Evolutionary conservation across 805 yeast species (phyloP), one percentile per base, ranked within the genome.

Genomic region (Hyphopichia homilentoma): DNA sequence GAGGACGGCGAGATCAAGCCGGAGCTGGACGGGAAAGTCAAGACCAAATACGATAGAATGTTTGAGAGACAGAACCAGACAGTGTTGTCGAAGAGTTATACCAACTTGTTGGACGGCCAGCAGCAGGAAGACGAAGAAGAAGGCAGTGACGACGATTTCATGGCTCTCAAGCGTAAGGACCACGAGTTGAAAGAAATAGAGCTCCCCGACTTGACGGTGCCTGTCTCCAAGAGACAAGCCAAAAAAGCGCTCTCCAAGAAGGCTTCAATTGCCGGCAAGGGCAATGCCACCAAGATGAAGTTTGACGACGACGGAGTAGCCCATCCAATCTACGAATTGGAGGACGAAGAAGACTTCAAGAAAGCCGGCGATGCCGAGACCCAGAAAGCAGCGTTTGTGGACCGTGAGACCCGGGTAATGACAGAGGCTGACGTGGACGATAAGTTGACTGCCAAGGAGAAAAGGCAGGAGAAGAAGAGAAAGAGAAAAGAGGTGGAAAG

Each of bases 231-330:
- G 52, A 75, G 98, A 46, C 81, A 82, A 4, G 78, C 77, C 26
- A 93, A 86, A 68, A 80, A 77, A 45, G 97, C 97, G 0, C 66
- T 89, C 22, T 85, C 96, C 8, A 88, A 84, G 65, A 93, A 90
- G 55, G 73, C 77, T 24, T 75, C 88, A 2, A 45, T 78, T 16
- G 64, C 79, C 29, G 54, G 68, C 9, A 74, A 73, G 40, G 85
- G 86, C 1, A 74, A 77, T 36, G 82, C 96, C 12, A 77, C 83
- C 14, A 93, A 88, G 54, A 57, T 90, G 45, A 70, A 75, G 34
- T 93, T 90, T 52, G 99, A 93, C 52, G 98, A 93, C 41, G 97
- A 90, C 3, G 99, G 99, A 17, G 71, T 69, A 4, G 82, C 97
- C 0, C 97, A 90, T 58, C 84, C 95, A 7, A 68, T 90, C 4